phyloP scores from a whole-genome alignment of 2,329 filamentous ascomycete species.

The Fusarium acutatum region DNA sequence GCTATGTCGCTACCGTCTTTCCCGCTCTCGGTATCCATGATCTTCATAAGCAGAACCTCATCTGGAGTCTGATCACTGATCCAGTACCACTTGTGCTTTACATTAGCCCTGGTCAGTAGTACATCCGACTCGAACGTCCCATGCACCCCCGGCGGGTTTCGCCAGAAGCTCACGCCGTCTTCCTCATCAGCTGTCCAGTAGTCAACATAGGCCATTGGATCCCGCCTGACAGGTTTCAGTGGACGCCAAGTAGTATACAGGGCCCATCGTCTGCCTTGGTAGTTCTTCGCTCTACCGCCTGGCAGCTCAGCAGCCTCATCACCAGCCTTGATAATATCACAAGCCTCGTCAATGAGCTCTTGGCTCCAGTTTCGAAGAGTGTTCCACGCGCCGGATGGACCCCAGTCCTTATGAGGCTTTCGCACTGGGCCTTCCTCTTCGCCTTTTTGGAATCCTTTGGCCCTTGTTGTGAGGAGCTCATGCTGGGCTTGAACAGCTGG shows the following conservation, averaged over 20 bases:
- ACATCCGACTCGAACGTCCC: background rate
- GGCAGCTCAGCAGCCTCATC: background rate
- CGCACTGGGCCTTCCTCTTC: background rate
- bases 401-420: background rate
- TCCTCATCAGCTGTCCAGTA: background rate
- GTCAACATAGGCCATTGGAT: background rate
- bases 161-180: background rate
- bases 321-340: background rate
- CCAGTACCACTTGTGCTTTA: background rate
- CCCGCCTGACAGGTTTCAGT: background rate
- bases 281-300: background rate
- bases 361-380: background rate
- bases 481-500: background rate
- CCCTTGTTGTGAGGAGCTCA: background rate
- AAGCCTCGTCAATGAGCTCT: background rate
- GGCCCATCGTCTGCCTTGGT: background rate
- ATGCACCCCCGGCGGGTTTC: background rate
- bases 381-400: background rate
- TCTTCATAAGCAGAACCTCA: background rate
- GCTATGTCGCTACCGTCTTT: background rate
- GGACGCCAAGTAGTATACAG: background rate
- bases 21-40: background rate
- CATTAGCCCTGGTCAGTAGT: background rate
- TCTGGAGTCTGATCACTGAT: background rate
- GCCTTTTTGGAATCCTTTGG: background rate